A percentile compares a stretch with the other conserved stretches of the same genome.
Evolutionary conservation across 371 early-diverging fungal species (phyloP).

Genomic region (Mucor plumbeus): DNA sequence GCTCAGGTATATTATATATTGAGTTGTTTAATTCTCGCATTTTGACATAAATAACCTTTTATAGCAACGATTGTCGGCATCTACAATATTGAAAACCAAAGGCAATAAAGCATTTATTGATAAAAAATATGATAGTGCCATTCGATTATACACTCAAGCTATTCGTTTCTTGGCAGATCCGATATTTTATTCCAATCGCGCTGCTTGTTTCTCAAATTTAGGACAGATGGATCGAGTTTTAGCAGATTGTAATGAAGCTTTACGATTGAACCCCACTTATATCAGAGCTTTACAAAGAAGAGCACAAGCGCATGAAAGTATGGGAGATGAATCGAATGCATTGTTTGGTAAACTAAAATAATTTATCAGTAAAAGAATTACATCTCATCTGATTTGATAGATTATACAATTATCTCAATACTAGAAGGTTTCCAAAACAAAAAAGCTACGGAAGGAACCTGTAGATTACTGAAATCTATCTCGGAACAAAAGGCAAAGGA

Average conservation of each 20-base stretch:
- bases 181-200: constrained; percentile 94
- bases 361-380: neutral
- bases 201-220: constrained; percentile 94
- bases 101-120: constrained; percentile 87
- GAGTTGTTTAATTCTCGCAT: neutral
- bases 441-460: constrained; percentile 75
- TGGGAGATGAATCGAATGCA: constrained; percentile 30
- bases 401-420: constrained; percentile 89
- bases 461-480: constrained; percentile 82
- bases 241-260: constrained; percentile 69
- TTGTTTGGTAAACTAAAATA: constrained; percentile 51
- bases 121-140: constrained; percentile 85
- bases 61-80: constrained; percentile 64
- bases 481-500: constrained; percentile 79
- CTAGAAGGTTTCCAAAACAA: constrained; percentile 90
- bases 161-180: constrained; percentile 76
- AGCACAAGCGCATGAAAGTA: constrained; percentile 76
- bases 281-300: constrained; percentile 82
- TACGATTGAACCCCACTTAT: constrained; percentile 75
- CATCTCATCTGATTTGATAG: constrained; percentile 34
- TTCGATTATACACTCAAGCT: constrained; percentile 85
- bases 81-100: constrained; percentile 74
- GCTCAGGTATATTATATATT: constrained; percentile 39
- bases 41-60: neutral
- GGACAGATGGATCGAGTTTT: constrained; percentile 74